phyloP scores from a whole-genome alignment of 192 early-diverging fungal genomes.

The Rhizophlyctis rosea region DNA sequence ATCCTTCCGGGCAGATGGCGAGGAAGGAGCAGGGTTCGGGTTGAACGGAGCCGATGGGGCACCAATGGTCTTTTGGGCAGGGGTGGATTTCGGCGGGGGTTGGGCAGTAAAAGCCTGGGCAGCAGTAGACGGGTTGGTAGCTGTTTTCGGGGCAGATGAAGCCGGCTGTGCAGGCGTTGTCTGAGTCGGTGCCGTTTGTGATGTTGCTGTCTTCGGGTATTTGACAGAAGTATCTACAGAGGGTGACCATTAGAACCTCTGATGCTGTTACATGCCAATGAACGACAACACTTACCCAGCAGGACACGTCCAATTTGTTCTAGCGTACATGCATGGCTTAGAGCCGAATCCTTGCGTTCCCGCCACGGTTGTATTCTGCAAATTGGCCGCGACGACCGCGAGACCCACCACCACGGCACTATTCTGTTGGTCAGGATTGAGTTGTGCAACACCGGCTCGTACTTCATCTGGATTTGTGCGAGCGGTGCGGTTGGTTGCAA shows the following conservation, averaged over 20 bases:
- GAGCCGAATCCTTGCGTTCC: no score
- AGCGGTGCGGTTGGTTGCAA: no score
- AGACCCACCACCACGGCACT: no score
- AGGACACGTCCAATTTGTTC: slow-evolving; percentile 22
- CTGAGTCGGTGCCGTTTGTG: not conserved
- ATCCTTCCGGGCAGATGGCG: slow-evolving; percentile 29
- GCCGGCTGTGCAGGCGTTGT: slow-evolving; percentile 30
- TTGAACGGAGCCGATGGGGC: slow-evolving; percentile 43
- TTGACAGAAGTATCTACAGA: slow-evolving; percentile 16
- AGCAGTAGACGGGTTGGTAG: slow-evolving; percentile 61
- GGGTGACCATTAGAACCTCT: not conserved
- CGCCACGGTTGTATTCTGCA: no score
- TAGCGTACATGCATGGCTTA: slow-evolving; percentile 10
- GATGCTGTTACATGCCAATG: not conserved
- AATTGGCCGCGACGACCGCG: no score
- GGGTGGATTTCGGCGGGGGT: slow-evolving; percentile 35
- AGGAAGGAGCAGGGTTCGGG: slow-evolving; percentile 30
- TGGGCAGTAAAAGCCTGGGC: slow-evolving; percentile 55
- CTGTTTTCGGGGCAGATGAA: slow-evolving; percentile 53
- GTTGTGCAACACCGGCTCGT: no score
- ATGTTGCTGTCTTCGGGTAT: slow-evolving; percentile 1
- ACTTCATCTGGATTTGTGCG: no score
- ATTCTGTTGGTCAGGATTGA: no score
- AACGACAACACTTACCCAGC: not conserved
- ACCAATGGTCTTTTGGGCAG: slow-evolving; percentile 56